These are phyloP conservation scores for Magnolia officinalis DNA, from an alignment of 164 flowering plant species.

Conservation along the genomic window DNA sequence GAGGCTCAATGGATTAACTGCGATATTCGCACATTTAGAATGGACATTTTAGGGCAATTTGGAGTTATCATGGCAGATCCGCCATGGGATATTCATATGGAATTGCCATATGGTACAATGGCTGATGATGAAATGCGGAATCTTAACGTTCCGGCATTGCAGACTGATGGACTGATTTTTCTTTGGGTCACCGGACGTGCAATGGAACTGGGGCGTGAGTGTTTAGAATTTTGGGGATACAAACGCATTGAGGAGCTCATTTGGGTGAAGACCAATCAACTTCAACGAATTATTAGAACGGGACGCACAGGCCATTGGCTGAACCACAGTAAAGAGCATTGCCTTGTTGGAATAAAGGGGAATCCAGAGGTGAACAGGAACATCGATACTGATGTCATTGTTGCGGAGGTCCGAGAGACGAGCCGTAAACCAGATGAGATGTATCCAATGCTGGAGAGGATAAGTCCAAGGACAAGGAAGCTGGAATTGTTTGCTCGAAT, in stretches of 20 bases:
- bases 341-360: constrained; percentile 98
- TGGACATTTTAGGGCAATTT: constrained; percentile 96
- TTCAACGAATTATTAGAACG: constrained; percentile 95
- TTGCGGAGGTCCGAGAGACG: constrained; percentile 99
- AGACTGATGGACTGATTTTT: constrained; percentile 94
- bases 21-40: constrained; percentile 81
- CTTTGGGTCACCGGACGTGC: constrained; percentile 99
- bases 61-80: constrained; percentile 99
- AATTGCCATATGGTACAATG: constrained; percentile 98
- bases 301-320: constrained; percentile 99
- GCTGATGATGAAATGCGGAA: constrained; percentile 99
- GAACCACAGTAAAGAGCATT: constrained; percentile 98
- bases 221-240: constrained; percentile 98
- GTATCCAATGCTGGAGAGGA: constrained; percentile 84
- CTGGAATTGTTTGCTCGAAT: constrained; percentile 96
- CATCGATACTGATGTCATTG: constrained; percentile 96
- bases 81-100: constrained; percentile 99
- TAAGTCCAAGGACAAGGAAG: constrained; percentile 95
- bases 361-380: constrained; percentile 90
- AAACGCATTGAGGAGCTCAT: constrained; percentile 94
- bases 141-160: constrained; percentile 93
- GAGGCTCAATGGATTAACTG: constrained; percentile 97
- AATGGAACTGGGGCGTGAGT: constrained; percentile 99
- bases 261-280: constrained; percentile 99
- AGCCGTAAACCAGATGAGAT: constrained; percentile 99